Base-by-base conservation (phyloP, 192 early-diverging fungal genomes). In the Dispira parvispora region DNA sequence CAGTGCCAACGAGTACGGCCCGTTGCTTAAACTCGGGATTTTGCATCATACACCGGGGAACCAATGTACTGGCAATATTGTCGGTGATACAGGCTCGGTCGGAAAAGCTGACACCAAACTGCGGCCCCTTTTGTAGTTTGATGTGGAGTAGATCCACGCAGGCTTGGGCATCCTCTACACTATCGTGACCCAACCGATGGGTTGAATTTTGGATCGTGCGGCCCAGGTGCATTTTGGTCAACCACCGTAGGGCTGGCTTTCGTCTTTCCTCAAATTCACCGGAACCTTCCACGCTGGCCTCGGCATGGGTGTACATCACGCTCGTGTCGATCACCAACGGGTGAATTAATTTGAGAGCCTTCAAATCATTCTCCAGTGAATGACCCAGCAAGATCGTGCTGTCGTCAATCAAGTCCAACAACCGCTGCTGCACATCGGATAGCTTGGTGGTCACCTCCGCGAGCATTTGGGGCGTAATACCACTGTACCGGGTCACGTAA, bases 361-460 rank as follows among this genome's bases (percentile, higher is more conserved):
- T 78, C 63, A 89, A 68, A 69, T 89, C 87, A 60, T 80, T 82
- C 43, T 89, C 81, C 13, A 89, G 73, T 32, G 72, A 72, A 62
- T 82, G 81, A 8, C 81, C 81, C 0, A 79, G 64, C 10, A 82
- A 52, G 53, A 82, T 73, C 11, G 72, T 73, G 44, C 79, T 61
- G 25, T 68, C 67, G 38, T 75, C 67, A 0, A 82, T 64, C 3
- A 80, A 26, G 23, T 71, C 61, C 26, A 67, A 61, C 12, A 82
- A 16, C 20, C 65, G 63, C 25, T 73, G 72, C 65, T 82, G 81
- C 0, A 75, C 77, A 44, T 77, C 71, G 11, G 62, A 66, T 9
- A 80, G 62, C 0, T 67, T 63, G 28, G 71, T 79, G 0, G 66
- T 77, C 0, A 75, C 71, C 9, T 60, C 60, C 11, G 61, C 63